Conservation (phyloP, 371 early-diverging fungal genomes). For the Rhizomucor miehei region DNA sequence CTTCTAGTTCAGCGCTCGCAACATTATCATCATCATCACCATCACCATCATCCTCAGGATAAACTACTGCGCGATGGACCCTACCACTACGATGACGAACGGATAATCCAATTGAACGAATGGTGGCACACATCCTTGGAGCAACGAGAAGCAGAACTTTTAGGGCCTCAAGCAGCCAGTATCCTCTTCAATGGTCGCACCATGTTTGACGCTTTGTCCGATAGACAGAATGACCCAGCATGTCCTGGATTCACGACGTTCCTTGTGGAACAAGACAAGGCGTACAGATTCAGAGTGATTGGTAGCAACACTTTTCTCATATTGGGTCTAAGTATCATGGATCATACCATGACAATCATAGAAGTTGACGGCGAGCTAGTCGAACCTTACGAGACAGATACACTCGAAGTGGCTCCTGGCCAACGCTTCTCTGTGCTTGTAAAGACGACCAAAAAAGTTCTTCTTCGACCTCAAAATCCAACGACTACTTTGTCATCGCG, state of each 20-base stretch:
- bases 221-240: constrained; percentile 5
- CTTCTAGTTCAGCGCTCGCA: too few relatives aligned
- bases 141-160: constrained; percentile 14
- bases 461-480: neutral
- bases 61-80: too few relatives aligned
- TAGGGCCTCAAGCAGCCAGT: constrained; percentile 23
- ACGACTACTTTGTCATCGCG: constrained; percentile 1
- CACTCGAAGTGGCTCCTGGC: constrained; percentile 32
- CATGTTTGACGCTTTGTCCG: neutral
- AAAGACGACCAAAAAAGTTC: constrained; percentile 21
- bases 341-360: constrained; percentile 34
- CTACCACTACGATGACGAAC: constrained; percentile 30
- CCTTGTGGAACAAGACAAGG: constrained; percentile 21
- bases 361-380: constrained; percentile 37
- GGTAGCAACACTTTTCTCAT: constrained; percentile 35
- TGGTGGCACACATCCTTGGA: constrained; percentile 38
- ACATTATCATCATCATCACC: too few relatives aligned
- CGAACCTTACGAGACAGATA: constrained; percentile 22
- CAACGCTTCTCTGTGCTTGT: constrained; percentile 38
- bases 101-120: constrained; percentile 34
- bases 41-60: too few relatives aligned
- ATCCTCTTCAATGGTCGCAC: constrained; percentile 33
- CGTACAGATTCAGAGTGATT: constrained; percentile 37
- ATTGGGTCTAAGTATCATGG: constrained; percentile 26
- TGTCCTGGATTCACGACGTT: constrained; percentile 24